Evolutionary conservation across 176 grass and related monocot species (phyloP), one percentile per base, ranked within the genome.

Genomic region (Echinochloa phyllopogon): DNA sequence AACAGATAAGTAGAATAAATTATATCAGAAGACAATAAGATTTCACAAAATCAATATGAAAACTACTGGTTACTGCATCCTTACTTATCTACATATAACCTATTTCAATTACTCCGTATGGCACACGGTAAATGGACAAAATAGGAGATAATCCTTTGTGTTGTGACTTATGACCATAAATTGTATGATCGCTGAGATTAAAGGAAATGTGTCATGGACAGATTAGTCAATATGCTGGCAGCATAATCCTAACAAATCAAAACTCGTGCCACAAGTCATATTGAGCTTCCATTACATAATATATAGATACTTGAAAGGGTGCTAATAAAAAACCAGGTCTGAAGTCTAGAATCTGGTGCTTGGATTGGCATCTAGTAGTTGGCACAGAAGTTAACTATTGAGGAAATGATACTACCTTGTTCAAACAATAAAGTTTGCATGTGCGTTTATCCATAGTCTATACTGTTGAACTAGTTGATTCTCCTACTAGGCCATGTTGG

Each of bases 1-100:
- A 42, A 77, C 55, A 74, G 24, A 66, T 66, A 83, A n/a, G 37
- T 5, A 83, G 58, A 89, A 60, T 6, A 78, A 68, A 77, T 6
- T 52, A 48, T 70, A 63, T 17, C n/a, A 85, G 2, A 76, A 79
- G 3, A 80, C 48, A 79, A 58, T 20, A 45, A 56, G 41, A 51
- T 68, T 56, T 41, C 37, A 20, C 10, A 18, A 58, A 70, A 58
- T 14, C 44, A 78, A 69, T 72, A 18, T 18, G 53, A 1, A n/a
- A 51, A 25, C 13, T 45, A 52, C 3, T 14, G 21, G 14, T 43
- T 45, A 45, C 55, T 84, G 38, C 25, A 65, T 21, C 47, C 67
- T 23, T 65, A 42, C 12, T n/a, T 56, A 38, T 78, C 8, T 55
- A 83, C 18, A 37, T 16, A 21, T 0, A 47, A 3, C 33, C 29